These are phyloP conservation scores for Massarina eburnea DNA, from an alignment of 2,329 filamentous ascomycete species.

Conservation along the genomic window DNA sequence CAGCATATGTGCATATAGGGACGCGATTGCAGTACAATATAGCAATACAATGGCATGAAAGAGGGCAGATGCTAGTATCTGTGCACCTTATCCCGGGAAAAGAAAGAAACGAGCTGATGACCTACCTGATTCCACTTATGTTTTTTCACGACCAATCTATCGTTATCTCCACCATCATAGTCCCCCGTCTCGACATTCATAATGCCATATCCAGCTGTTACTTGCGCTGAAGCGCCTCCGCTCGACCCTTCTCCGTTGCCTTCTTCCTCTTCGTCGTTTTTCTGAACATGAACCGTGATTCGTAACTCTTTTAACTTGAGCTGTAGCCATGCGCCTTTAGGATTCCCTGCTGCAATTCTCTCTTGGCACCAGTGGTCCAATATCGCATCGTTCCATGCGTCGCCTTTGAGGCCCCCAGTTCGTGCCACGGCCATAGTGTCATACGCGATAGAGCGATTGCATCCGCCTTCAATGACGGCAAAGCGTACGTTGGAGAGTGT, in stretches of 20 bases:
- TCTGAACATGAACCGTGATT: not conserved
- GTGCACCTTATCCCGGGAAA: not conserved
- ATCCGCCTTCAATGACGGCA: conserved; percentile 31
- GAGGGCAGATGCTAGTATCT: too few relatives aligned
- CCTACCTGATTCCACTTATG: conserved; percentile 35
- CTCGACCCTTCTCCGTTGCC: not conserved
- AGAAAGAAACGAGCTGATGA: not conserved
- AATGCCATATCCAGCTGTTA: conserved; percentile 2
- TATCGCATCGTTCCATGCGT: conserved; percentile 15
- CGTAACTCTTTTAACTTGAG: conserved; percentile 25
- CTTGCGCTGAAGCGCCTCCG: not conserved
- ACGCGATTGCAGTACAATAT: too few relatives aligned
- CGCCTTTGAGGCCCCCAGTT: conserved; percentile 14
- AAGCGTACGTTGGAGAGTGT: conserved; percentile 24
- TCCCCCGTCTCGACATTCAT: conserved; percentile 16
- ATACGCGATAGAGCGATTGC: conserved; percentile 34
- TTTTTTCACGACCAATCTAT: conserved; percentile 18
- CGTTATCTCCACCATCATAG: conserved; percentile 21
- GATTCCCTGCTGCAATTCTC: conserved; percentile 17
- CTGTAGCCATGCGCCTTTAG: conserved; percentile 30
- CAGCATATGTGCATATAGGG: too few relatives aligned
- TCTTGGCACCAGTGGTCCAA: conserved; percentile 34
- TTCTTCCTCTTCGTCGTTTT: not conserved
- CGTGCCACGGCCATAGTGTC: conserved; percentile 27
- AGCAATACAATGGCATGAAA: too few relatives aligned